phyloP scores from a whole-genome alignment of 768 basidiomycete genomes.

The Rubroboletus pulcherrimus region DNA sequence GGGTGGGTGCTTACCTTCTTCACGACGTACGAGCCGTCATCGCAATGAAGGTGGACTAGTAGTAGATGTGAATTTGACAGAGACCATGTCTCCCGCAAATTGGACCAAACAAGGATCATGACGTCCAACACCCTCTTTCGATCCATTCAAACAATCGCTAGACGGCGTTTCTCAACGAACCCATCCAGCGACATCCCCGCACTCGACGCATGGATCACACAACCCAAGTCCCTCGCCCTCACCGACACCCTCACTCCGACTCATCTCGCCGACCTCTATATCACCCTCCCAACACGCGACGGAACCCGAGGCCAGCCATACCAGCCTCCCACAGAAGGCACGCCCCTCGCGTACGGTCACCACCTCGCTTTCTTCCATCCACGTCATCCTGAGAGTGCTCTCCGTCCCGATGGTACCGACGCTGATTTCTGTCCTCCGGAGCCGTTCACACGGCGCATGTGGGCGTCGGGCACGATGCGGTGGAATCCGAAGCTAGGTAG shows the following conservation, averaged over 20 bases:
- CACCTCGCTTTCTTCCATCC: conserved; percentile 76
- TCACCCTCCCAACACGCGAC: conserved; percentile 72
- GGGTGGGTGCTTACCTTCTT: too few relatives aligned
- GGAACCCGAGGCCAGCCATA: conserved; percentile 44
- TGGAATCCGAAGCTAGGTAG: conserved; percentile 44
- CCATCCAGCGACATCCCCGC: conserved; percentile 14
- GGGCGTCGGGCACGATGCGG: conserved; percentile 67
- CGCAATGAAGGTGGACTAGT: too few relatives aligned
- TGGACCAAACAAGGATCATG: not conserved
- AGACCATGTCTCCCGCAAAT: not conserved
- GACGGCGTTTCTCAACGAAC: conserved; percentile 15
- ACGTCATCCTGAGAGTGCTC: conserved; percentile 49
- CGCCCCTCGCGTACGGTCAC: conserved; percentile 56
- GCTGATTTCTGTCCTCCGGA: conserved; percentile 66
- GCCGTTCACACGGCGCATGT: conserved; percentile 78
- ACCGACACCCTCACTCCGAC: conserved; percentile 50
- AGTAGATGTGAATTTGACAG: too few relatives aligned
- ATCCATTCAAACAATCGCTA: not conserved
- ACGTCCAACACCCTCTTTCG: not conserved
- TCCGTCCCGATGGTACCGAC: conserved; percentile 72
- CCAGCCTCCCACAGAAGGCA: conserved; percentile 37
- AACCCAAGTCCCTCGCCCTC: conserved; percentile 43
- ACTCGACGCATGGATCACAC: conserved; percentile 53
- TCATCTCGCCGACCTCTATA: conserved; percentile 60
- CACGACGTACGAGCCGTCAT: too few relatives aligned